Evolutionary conservation across 306 rosid genomes (phyloP).

Genomic region (Arachis stenosperma): DNA sequence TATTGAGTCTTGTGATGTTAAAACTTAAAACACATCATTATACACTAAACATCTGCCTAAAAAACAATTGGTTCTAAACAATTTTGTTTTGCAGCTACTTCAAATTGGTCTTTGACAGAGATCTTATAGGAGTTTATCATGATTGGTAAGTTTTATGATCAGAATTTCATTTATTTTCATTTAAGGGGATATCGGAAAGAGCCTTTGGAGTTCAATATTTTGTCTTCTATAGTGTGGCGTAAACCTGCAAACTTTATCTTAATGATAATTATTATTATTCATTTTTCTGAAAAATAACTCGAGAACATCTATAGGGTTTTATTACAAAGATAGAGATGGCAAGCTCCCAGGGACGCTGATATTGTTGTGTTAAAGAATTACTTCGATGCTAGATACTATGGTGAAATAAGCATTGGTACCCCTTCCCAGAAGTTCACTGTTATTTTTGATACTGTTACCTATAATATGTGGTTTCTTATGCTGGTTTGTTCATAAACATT

Average conservation of each 20-base stretch:
- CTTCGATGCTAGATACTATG: slow-evolving; percentile 93
- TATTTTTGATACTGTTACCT: slow-evolving; percentile 92
- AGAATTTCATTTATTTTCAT: background rate
- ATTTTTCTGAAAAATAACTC: background rate
- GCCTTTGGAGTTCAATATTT: no score
- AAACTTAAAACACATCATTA: slow-evolving; percentile 15
- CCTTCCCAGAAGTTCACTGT: slow-evolving; percentile 90
- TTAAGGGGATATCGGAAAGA: background rate
- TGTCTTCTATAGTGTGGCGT: no score
- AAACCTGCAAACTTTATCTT: no score
- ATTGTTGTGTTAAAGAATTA: slow-evolving; percentile 73
- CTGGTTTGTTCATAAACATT: slow-evolving; percentile 19
- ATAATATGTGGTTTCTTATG: slow-evolving; percentile 82
- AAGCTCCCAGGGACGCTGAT: slow-evolving; percentile 41
- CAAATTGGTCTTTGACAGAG: slow-evolving; percentile 71
- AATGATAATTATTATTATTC: no score
- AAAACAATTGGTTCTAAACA: no score
- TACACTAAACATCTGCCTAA: slow-evolving; percentile 14
- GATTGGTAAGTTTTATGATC: slow-evolving; percentile 67
- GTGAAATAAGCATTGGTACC: slow-evolving; percentile 79
- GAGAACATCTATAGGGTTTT: background rate
- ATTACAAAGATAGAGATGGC: no score
- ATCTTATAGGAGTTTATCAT: slow-evolving; percentile 90
- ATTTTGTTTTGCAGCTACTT: no score
- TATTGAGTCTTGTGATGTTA: slow-evolving; percentile 13